Evolutionary conservation across 2,329 filamentous ascomycete genomes (phyloP), one percentile per base, ranked within the genome.

Genomic region (Nectriaceae sp.): DNA sequence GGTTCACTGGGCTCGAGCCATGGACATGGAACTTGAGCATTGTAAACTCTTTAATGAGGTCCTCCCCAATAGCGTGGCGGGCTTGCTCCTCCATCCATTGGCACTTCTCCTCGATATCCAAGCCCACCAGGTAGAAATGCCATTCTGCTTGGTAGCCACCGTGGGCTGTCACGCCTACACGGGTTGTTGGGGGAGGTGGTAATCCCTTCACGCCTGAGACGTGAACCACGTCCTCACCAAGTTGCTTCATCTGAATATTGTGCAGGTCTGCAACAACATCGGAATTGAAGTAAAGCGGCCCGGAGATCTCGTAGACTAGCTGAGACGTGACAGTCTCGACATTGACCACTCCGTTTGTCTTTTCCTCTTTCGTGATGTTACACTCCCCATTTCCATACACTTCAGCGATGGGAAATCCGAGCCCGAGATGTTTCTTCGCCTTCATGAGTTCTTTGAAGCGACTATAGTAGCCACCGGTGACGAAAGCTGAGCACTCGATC

Each of bases 391-490:
- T 73, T 2, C 54, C 57, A 18, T 68, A 69, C 11, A 82, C 69
- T 42, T 80, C 76, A 1, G 73, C 75, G 51, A 80, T 77, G 1
- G 74, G 75, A 46, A 78, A 79, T 0, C 69, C 68, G 2, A 76
- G 67, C 39, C 75, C 72, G 11, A 51, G 44, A 21, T 54, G 48
- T 31, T 49, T 51, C 35, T 48, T 51, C 1, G 48, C 44, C 15
- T 50, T 46, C 37, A 44, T 41, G 2, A 50, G 24, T 6, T 33
- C 44, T 24, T 46, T 55, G 36, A 55, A 53, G 3, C 53, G 40
- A n/a, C 43, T 46, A 11, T 50, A 53, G n/a, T 55, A 43, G 11
- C 47, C 50, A 2, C 53, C 50, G 3, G 53, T 53, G 5, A 46
- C 41, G 24, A 47, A 55, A 4, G 46, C 38, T 13, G 42, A 53